Evolutionary conservation across 73 alveolate species (phyloP).

Genomic region (Paramecium tetraurelia): DNA sequence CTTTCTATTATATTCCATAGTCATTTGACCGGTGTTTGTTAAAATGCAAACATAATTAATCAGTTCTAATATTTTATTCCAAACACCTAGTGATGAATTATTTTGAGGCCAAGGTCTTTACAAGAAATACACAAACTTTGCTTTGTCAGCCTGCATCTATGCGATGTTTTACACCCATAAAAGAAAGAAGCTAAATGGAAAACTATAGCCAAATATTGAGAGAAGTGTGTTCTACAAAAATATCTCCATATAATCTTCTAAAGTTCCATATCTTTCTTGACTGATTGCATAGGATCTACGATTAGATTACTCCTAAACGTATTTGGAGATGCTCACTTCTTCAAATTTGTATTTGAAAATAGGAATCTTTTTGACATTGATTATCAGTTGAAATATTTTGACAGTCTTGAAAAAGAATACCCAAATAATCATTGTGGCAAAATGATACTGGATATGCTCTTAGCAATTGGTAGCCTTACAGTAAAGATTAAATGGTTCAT

Average conservation of each 20-base stretch:
- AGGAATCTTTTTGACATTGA: not conserved
- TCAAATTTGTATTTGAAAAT: not conserved
- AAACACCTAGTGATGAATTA: not conserved
- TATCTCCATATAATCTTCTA: slow-evolving; percentile 6
- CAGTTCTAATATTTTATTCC: not conserved
- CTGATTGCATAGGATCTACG: not conserved
- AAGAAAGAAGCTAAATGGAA: not conserved
- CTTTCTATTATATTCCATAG: not conserved
- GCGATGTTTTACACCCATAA: not conserved
- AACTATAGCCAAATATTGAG: not conserved
- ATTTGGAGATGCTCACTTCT: not conserved
- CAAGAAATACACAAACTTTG: not conserved
- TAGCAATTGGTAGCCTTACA: not conserved
- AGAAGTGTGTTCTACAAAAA: not conserved
- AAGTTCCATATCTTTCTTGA: slow-evolving; percentile 11
- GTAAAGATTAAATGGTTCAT: not conserved
- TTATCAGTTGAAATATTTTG: not conserved
- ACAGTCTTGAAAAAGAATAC: not conserved
- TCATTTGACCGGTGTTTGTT: not conserved
- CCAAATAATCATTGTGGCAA: not conserved
- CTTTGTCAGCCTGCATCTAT: not conserved
- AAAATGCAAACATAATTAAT: not conserved
- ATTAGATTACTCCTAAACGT: not conserved
- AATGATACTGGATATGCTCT: not conserved
- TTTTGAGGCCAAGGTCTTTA: slow-evolving; percentile 50